Conservation (phyloP, 768 basidiomycete species). For the Pleurotus citrinopileatus region DNA sequence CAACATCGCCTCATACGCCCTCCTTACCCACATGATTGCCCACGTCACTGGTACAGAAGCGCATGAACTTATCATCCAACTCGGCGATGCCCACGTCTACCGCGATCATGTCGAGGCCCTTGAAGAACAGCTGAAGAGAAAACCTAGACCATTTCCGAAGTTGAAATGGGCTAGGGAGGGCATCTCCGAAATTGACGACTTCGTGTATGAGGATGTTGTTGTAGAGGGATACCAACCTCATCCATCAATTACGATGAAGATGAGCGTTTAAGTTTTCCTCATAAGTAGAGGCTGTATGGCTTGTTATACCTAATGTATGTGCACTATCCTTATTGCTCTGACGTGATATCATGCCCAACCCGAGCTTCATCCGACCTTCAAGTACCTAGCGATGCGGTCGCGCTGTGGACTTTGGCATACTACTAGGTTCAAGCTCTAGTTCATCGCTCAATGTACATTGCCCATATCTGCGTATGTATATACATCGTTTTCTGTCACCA, state of each 20-base stretch:
- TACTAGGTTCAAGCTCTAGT: too few relatives aligned
- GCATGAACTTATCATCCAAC: constrained; percentile 90
- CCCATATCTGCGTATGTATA: too few relatives aligned
- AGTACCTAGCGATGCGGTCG: too few relatives aligned
- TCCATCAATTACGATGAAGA: constrained; percentile 89
- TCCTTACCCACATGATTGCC: constrained; percentile 98
- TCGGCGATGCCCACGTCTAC: constrained; percentile 98
- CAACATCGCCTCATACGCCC: constrained; percentile 98
- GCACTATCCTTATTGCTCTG: too few relatives aligned
- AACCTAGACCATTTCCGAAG: constrained; percentile 82
- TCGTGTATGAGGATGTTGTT: constrained; percentile 74
- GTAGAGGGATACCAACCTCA: constrained; percentile 87
- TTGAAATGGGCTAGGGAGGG: constrained; percentile 65
- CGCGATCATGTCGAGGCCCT: constrained; percentile 89
- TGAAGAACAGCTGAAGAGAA: constrained; percentile 71
- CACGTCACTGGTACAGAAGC: constrained; percentile 83
- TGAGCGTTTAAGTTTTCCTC: constrained; percentile 69
- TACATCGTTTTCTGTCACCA: too few relatives aligned
- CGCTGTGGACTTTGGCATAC: too few relatives aligned
- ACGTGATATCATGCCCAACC: too few relatives aligned
- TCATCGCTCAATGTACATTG: too few relatives aligned
- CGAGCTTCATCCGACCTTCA: too few relatives aligned
- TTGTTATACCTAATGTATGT: too few relatives aligned
- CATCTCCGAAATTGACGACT: constrained; percentile 76
- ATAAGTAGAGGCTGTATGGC: too few relatives aligned